Evolutionary conservation across 2,329 filamentous ascomycete genomes (phyloP).

Genomic region (Penicillium thymicola): DNA sequence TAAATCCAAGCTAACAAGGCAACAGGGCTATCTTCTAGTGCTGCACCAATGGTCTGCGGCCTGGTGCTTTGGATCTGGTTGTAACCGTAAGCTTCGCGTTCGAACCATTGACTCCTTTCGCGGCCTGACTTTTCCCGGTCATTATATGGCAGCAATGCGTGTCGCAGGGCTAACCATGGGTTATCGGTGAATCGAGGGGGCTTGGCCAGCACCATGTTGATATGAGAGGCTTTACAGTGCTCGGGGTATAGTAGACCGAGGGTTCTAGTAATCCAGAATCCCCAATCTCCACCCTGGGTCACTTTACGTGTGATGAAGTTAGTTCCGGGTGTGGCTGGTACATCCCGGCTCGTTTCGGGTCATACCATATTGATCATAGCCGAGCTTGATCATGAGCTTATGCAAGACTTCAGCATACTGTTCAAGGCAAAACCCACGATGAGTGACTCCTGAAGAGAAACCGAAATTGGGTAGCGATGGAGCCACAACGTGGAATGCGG

Average conservation of each 20-base stretch:
- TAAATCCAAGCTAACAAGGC: slow-evolving; percentile 74
- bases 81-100: slow-evolving; percentile 47
- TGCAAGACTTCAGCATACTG: slow-evolving; percentile 65
- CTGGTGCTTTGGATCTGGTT: slow-evolving; percentile 61
- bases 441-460: slow-evolving; percentile 47
- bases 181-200: slow-evolving; percentile 51
- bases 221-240: slow-evolving; percentile 57
- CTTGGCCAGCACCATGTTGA: slow-evolving; percentile 55
- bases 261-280: slow-evolving; percentile 59
- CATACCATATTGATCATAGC: slow-evolving; percentile 59
- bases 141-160: slow-evolving; percentile 18
- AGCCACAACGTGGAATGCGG: slow-evolving; percentile 54
- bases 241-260: slow-evolving; percentile 60
- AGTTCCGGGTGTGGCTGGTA: background rate
- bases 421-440: slow-evolving; percentile 53
- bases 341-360: too few species aligned
- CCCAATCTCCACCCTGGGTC: slow-evolving; percentile 69
- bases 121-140: slow-evolving; percentile 16
- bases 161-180: slow-evolving; percentile 52
- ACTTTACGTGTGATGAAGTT: slow-evolving; percentile 16
- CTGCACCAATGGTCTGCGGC: slow-evolving; percentile 70
- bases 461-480: slow-evolving; percentile 56
- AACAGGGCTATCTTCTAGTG: slow-evolving; percentile 66
- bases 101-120: slow-evolving; percentile 19
- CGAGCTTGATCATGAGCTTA: slow-evolving; percentile 66